Percentiles rank a stretch among this genome's conserved stretches.
Conservation (phyloP, 2,329 filamentous ascomycete species). For the Capronia epimyces region DNA sequence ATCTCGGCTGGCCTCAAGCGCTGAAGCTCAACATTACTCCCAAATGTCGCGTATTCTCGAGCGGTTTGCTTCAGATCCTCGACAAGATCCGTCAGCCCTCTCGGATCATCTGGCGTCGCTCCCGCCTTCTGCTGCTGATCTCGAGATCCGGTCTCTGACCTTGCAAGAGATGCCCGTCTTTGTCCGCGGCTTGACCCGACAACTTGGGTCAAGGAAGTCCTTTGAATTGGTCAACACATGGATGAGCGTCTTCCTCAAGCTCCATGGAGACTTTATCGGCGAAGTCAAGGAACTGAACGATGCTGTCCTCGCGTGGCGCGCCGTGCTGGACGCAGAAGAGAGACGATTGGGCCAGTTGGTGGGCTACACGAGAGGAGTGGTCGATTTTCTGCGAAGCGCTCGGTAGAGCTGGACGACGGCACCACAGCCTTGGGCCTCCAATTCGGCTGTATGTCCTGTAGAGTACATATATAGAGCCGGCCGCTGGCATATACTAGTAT, state of each 20-base stretch:
- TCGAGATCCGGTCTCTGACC: slow-evolving; percentile 81
- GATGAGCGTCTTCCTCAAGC: slow-evolving; percentile 88
- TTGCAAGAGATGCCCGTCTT: slow-evolving; percentile 73
- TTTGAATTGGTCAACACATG: slow-evolving; percentile 94
- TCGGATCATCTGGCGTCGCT: slow-evolving; percentile 74
- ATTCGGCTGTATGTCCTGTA: no score
- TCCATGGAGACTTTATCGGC: slow-evolving; percentile 62
- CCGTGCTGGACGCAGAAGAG: slow-evolving; percentile 65
- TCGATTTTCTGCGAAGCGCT: slow-evolving; percentile 67
- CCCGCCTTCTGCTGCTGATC: slow-evolving; percentile 76
- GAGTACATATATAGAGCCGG: no score
- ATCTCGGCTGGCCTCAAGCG: slow-evolving; percentile 56
- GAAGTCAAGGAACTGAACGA: slow-evolving; percentile 36
- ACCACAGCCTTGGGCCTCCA: no score
- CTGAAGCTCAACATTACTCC: slow-evolving; percentile 5
- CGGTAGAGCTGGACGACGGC: slow-evolving; percentile 31
- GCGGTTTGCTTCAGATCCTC: slow-evolving; percentile 30
- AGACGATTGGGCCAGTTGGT: slow-evolving; percentile 68
- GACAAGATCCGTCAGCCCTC: slow-evolving; percentile 61
- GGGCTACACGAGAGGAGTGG: slow-evolving; percentile 81
- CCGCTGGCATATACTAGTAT: no score
- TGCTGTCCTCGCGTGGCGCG: slow-evolving; percentile 64
- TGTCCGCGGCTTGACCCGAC: slow-evolving; percentile 68
- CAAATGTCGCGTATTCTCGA: slow-evolving; percentile 6
- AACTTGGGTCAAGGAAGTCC: slow-evolving; percentile 62